Evolutionary conservation across 192 early-diverging fungal species (phyloP), one percentile per base, ranked within the genome.

Genomic region (Backusella tarrabulga): DNA sequence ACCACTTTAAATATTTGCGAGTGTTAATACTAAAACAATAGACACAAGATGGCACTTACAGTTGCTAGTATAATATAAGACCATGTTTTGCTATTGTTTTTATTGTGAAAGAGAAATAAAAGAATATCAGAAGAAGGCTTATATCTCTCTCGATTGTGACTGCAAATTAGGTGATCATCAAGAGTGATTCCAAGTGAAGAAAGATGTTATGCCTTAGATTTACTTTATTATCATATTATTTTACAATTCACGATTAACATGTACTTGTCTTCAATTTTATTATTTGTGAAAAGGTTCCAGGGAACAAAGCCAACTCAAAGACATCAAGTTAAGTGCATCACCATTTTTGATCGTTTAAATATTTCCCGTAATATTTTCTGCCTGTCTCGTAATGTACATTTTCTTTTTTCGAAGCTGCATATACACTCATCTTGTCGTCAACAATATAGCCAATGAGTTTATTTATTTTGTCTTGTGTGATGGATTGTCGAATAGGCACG

Each of bases 1-100:
- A 91, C 91, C 34, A 83, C 91, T 92, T 85, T 81, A 87, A 26
- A 11, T 26, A 23, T 60, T 32, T 32, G 32, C 32, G 19, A 4
- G 29, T 70, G 35, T 35, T 40, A 70, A 14, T 41, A 38, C 11
- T 34, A 68, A n/a, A 23, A 29, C 1, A 72, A 44, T 6, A 34
- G 8, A 21, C 0, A 29, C 4, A 63, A 29, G 6, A 6, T 11
- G 3, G 1, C 38, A 72, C 71, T 26, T 72, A 72, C 71, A 2
- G 56, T 84, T 91, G 75, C 90, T 91, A 4, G 91, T 90, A 78
- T 91, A 94, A 71, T 93, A 94, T 23, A 91, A 84, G 26, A 94
- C 93, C 93, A 94, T 50, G 6, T 19, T 50, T 19, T 50, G 1
- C 12, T 40, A 11, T 17, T 44, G 15, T 44, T 44, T 17, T 44